A percentile compares a stretch with the other conserved stretches of the same genome.
These are phyloP conservation scores for Gossypium gossypioides DNA, from an alignment of 441 rosid species.

Conservation along the genomic window DNA sequence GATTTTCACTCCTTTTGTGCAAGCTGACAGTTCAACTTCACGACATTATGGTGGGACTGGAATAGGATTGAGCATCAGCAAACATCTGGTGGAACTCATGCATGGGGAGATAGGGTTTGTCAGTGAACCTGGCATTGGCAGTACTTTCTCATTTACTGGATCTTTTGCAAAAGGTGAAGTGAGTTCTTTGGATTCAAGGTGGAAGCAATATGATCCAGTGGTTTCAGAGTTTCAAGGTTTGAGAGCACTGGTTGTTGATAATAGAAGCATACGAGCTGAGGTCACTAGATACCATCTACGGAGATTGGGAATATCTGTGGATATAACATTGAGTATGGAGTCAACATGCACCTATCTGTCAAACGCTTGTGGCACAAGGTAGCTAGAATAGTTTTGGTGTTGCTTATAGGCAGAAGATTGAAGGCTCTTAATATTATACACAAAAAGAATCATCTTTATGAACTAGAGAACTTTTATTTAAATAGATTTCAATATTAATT, in stretches of 20 bases:
- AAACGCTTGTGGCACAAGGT: conserved; percentile 35
- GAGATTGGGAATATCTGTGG: conserved; percentile 60
- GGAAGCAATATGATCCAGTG: conserved; percentile 39
- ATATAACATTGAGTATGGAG: conserved; percentile 33
- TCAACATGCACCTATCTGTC: conserved; percentile 37
- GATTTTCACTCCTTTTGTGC: conserved; percentile 91
- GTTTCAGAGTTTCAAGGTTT: conserved; percentile 48
- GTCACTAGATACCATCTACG: conserved; percentile 67
- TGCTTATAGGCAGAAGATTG: background rate
- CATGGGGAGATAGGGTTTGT: conserved; percentile 85
- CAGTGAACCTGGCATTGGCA: conserved; percentile 65
- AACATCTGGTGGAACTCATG: conserved; percentile 83
- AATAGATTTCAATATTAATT: background rate
- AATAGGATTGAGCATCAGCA: conserved; percentile 89
- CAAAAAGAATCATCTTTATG: background rate
- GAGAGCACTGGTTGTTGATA: conserved; percentile 69
- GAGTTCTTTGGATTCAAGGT: conserved; percentile 33
- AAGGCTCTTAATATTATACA: background rate
- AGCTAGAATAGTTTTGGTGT: conserved; percentile 11
- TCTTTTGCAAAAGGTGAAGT: conserved; percentile 48
- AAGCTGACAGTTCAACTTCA: conserved; percentile 95
- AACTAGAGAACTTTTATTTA: background rate
- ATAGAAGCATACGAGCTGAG: conserved; percentile 64
- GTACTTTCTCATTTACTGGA: conserved; percentile 79
- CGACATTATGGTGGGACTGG: conserved; percentile 97